phyloP scores from a whole-genome alignment of 2,329 filamentous ascomycete genomes.

The Epichloe scottii region DNA sequence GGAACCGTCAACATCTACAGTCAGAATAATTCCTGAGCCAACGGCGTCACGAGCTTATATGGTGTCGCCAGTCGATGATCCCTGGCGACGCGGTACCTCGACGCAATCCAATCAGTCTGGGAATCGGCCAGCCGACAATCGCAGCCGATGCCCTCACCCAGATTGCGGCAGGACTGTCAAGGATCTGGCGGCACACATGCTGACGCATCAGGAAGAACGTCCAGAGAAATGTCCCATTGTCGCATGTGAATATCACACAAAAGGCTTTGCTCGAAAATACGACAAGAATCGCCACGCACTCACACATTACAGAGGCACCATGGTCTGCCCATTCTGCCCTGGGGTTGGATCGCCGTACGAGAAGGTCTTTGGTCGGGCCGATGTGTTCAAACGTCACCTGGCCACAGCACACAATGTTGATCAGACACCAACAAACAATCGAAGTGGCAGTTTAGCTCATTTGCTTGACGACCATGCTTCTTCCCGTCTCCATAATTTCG shows the following conservation, averaged over 20 bases:
- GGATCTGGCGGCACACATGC: constrained; percentile 74
- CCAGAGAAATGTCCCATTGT: constrained; percentile 94
- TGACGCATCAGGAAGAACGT: constrained; percentile 86
- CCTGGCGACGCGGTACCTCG: constrained; percentile 12
- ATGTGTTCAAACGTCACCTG: constrained; percentile 93
- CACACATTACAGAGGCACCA: constrained; percentile 95
- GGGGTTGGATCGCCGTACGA: constrained; percentile 77
- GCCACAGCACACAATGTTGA: constrained; percentile 90
- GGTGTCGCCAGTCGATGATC: constrained; percentile 10
- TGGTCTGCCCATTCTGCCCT: constrained; percentile 95
- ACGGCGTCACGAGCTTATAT: constrained; percentile 4
- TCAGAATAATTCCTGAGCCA: constrained; percentile 7
- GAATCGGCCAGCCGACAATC: constrained; percentile 23
- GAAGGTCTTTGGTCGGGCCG: constrained; percentile 91
- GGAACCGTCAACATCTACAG: constrained; percentile 5
- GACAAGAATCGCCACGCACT: constrained; percentile 95
- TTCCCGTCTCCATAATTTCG: constrained; percentile 16
- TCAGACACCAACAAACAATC: constrained; percentile 81
- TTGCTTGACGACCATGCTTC: constrained; percentile 1
- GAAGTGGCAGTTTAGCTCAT: constrained; percentile 20
- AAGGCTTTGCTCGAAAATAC: constrained; percentile 93
- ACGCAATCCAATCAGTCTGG: constrained; percentile 16
- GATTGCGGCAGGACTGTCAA: constrained; percentile 49
- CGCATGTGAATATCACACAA: constrained; percentile 85
- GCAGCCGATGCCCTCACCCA: constrained; percentile 41